Evolutionary conservation across 2,329 filamentous ascomycete species (phyloP), one percentile per base, ranked within the genome.

Genomic region (Xylariales sp.): DNA sequence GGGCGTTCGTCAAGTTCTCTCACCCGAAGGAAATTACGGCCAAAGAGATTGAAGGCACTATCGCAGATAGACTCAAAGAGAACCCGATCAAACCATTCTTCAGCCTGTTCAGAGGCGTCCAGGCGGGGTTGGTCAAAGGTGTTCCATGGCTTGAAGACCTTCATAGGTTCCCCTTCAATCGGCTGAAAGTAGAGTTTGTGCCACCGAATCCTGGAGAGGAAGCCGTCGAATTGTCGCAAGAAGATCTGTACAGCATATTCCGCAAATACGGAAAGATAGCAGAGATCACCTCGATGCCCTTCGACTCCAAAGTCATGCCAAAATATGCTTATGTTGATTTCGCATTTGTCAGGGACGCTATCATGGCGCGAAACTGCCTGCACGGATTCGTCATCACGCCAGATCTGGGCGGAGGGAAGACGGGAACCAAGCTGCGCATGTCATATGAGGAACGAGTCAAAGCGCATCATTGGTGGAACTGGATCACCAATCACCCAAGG

Each of bases 111-210:
- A 73, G 78, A 16, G 66, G 74, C 12, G 82, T 95, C 40, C 75
- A 78, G 33, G 80, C 81, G 4, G 80, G 81, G 17, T 66, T 89
- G 6, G 93, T 98, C 3, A 72, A 79, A 39, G 93, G 93, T 8
- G 79, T 82, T 16, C 93, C 93, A 0, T 98, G 93, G 93, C 75
- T 97, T 3, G 93, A 97, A 55, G 93, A 98, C 56, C 67, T 98
- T 19, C 85, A 88, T 49, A 78, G 89, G 6, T 81, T 89, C 35
- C 93, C 93, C 0, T 88, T 82, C 40, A 72, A 71, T 28, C 74
- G 86, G 19, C 54, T 98, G 25, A 85, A 80, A 49, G 81, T 96
- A 16, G 91, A 97, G 55, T 97, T 96, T 47, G 73, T 91, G 6
- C 79, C 89, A 4, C 76, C 78, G 1, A 74, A 75, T 18, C 75